Evolutionary conservation across 139 green algal genomes (phyloP).

Genomic region (Mesotaenium endlicherianum): DNA sequence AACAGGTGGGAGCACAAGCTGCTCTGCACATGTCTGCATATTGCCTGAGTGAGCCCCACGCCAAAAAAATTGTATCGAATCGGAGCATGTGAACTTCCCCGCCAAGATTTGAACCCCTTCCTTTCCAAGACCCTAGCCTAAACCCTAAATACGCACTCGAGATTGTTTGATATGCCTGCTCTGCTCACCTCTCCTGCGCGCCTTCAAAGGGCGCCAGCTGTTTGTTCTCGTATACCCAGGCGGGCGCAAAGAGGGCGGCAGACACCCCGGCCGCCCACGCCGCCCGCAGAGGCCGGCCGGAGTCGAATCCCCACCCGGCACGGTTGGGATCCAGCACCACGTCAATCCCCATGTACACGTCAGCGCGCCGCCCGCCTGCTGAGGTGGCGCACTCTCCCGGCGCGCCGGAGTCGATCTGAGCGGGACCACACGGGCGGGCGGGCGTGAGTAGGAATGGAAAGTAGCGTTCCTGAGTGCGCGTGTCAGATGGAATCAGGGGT

Average conservation of each 20-base stretch:
- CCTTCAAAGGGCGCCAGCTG: not conserved
- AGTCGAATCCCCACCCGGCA: slow-evolving; percentile 57
- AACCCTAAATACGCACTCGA: no score
- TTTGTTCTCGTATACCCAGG: slow-evolving; percentile 28
- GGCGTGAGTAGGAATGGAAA: not conserved
- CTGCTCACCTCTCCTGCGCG: slow-evolving; percentile 15
- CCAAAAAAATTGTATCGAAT: not conserved
- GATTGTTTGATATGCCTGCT: no score
- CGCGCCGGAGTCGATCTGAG: not conserved
- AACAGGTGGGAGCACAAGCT: not conserved
- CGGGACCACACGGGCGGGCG: not conserved
- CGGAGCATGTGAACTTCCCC: not conserved
- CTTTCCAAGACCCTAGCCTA: not conserved
- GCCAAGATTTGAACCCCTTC: not conserved
- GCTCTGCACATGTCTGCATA: not conserved
- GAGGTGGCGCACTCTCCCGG: slow-evolving; percentile 32
- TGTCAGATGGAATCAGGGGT: no score
- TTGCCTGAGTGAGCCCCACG: not conserved
- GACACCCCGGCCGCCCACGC: slow-evolving; percentile 4
- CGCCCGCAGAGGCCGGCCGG: not conserved
- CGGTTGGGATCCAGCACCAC: slow-evolving; percentile 70
- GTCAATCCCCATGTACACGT: slow-evolving; percentile 82
- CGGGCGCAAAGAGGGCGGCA: slow-evolving; percentile 27
- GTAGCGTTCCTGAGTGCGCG: no score
- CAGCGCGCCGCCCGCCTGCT: slow-evolving; percentile 40